Percentiles rank a stretch among this genome's conserved stretches.
phyloP scores from a whole-genome alignment of 2,329 filamentous ascomycete species.

The Berkeleyomyces basicola region DNA sequence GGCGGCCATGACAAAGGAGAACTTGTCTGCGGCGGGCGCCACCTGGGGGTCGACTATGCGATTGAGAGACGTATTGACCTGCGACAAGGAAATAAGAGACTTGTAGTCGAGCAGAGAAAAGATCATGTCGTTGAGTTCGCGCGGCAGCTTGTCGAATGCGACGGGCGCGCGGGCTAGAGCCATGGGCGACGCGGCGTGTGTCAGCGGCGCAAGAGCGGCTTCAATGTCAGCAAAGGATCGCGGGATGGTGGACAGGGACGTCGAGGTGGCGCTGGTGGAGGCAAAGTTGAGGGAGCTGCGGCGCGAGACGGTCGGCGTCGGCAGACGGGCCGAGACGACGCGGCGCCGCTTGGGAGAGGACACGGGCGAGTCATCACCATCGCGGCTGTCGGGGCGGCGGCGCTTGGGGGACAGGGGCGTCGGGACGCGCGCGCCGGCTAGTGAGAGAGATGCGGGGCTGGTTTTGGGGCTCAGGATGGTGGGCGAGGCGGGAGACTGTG shows the following conservation, averaged over 20 bases:
- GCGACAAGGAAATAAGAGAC: slow-evolving; percentile 25
- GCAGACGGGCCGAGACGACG: slow-evolving; percentile 7
- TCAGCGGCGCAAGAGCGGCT: slow-evolving; percentile 9
- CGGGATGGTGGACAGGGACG: slow-evolving; percentile 5
- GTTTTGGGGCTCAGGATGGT: slow-evolving; percentile 8
- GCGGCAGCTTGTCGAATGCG: slow-evolving; percentile 22
- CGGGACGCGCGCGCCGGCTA: not conserved
- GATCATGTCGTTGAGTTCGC: slow-evolving; percentile 21
- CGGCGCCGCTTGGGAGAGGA: slow-evolving; percentile 9
- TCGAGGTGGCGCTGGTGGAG: not conserved
- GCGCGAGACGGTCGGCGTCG: slow-evolving; percentile 11
- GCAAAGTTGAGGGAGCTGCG: slow-evolving; percentile 11
- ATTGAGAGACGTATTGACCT: slow-evolving; percentile 23
- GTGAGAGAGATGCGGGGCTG: slow-evolving; percentile 5
- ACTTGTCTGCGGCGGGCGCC: slow-evolving; percentile 23
- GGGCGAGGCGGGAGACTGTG: not conserved
- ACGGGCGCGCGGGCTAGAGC: not conserved
- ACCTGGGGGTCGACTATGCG: slow-evolving; percentile 20
- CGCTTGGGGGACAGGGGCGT: not conserved
- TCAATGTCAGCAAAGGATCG: slow-evolving; percentile 11
- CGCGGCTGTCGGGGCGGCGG: not conserved
- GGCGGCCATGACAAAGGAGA: slow-evolving; percentile 26
- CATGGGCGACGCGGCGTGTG: not conserved
- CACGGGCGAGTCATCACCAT: slow-evolving; percentile 5
- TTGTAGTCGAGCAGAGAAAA: slow-evolving; percentile 25